These are phyloP conservation scores for Lepraria neglecta DNA, from an alignment of 495 filamentous ascomycete species.

Conservation along the genomic window DNA sequence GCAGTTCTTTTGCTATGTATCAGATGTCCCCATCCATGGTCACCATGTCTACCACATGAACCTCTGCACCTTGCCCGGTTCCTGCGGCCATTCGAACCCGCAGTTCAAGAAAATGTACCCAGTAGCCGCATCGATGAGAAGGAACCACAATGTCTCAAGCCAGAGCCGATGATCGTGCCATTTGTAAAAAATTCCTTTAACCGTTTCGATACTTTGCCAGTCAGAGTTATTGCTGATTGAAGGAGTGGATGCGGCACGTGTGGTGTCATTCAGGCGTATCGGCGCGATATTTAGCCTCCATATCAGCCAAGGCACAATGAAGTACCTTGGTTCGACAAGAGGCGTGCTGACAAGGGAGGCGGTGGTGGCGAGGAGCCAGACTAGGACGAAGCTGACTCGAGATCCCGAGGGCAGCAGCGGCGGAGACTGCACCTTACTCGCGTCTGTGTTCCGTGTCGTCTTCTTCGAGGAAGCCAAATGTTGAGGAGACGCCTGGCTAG, in stretches of 20 bases:
- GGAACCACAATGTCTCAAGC: constrained; percentile 74
- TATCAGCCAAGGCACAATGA: constrained; percentile 90
- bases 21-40: no score
- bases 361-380: constrained; percentile 66
- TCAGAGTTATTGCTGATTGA: constrained; percentile 24
- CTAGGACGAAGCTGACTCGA: constrained; percentile 50
- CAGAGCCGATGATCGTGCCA: constrained; percentile 43
- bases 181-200: constrained; percentile 19
- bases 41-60: constrained; percentile 75
- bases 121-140: constrained; percentile 62
- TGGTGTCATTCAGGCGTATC: constrained; percentile 21
- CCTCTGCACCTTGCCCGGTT: constrained; percentile 72
- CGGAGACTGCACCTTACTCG: neutral
- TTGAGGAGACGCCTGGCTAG: neutral
- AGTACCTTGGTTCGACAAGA: constrained; percentile 89
- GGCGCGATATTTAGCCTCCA: constrained; percentile 76
- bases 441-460: constrained; percentile 23
- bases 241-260: constrained; percentile 28
- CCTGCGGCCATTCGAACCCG: constrained; percentile 75
- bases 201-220: neutral
- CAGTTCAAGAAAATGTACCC: constrained; percentile 75
- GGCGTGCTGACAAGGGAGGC: constrained; percentile 81
- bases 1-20: no score
- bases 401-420: neutral
- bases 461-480: neutral